These are phyloP conservation scores for Exophiala calicioides DNA, from an alignment of 2,329 filamentous ascomycete species.

Conservation along the genomic window DNA sequence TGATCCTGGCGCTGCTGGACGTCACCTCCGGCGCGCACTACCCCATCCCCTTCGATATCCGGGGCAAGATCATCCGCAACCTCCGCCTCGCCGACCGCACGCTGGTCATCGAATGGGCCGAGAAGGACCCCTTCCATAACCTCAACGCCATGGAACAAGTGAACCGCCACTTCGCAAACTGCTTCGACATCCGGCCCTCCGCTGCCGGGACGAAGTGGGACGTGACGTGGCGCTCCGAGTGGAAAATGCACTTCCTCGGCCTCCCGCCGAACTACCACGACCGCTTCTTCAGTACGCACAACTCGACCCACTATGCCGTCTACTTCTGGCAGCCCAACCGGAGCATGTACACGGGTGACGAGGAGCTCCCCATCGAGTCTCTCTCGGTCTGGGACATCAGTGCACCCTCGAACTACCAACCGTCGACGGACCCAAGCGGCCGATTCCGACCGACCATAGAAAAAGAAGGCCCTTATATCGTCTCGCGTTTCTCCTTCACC, in stretches of 20 bases:
- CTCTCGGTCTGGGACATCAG: conserved; percentile 63
- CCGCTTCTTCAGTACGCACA: conserved; percentile 65
- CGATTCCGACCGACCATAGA: conserved; percentile 39
- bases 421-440: conserved; percentile 53
- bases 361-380: conserved; percentile 60
- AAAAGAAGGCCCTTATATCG: conserved; percentile 44
- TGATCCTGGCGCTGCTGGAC: conserved; percentile 51
- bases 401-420: conserved; percentile 49
- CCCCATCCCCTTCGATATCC: conserved; percentile 54
- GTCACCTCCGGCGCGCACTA: conserved; percentile 48
- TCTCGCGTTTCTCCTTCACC: conserved; percentile 53
- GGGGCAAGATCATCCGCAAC: conserved; percentile 55
- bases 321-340: conserved; percentile 64
- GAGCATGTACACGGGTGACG: conserved; percentile 54
- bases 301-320: conserved; percentile 59
- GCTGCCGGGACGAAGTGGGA: conserved; percentile 12
- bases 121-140: conserved; percentile 53
- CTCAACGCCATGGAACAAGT: conserved; percentile 54
- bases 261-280: conserved; percentile 57
- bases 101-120: conserved; percentile 67
- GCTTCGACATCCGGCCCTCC: conserved; percentile 52
- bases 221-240: conserved; percentile 58
- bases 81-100: conserved; percentile 55
- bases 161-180: conserved; percentile 61
- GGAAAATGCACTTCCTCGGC: conserved; percentile 61